Evolutionary conservation across 2,329 filamentous ascomycete genomes (phyloP), one percentile per base, ranked within the genome.

Genomic region (Leptographium wingfieldii): DNA sequence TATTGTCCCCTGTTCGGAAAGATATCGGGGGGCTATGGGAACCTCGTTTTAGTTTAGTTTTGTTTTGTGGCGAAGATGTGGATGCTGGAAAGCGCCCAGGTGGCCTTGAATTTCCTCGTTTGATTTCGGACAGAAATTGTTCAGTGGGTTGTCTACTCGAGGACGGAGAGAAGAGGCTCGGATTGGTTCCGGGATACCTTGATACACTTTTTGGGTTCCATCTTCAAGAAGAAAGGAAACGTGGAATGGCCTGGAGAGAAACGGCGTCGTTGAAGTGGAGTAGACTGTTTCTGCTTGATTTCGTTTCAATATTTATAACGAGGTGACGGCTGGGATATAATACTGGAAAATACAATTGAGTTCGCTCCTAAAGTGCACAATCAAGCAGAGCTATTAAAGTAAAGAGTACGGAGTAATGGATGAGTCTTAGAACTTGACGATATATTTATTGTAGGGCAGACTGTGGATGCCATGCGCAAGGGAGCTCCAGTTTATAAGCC

Each of bases 271-370:
- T 38, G 7, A 5, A 33, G 16, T 38, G 56, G 43, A 35, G 29
- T 49, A 48, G 43, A 51, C 51, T 40, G 53, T 58, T 53, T 29
- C n/a, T 52, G 12, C 33, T 46, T 22, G n/a, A n/a, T 55, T 55
- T 33, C 14, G 22, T 55, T 65, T 62, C 60, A 66, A 65, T 67
- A 64, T 66, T 67, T 67, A 62, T 69, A 65, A 72, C 67, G 70
- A 70, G 65, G 68, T 69, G 64, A 71, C 61, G 70, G 70, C 69
- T 70, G 67, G 69, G 68, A 67, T 65, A 67, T 71, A 70, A 70
- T 71, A 66, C 64, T 67, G 59, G 62, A 65, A 65, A 55, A 53
- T 35, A 58, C 38, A 31, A 56, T 12, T 27, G 33, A 33, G 43
- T 55, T 38, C 5, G 38, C 38, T 27, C 33, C 53, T 31, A 14